Base-by-base conservation (phyloP, 1,284 basidiomycete species). In the Cystobasidium pallidum region DNA sequence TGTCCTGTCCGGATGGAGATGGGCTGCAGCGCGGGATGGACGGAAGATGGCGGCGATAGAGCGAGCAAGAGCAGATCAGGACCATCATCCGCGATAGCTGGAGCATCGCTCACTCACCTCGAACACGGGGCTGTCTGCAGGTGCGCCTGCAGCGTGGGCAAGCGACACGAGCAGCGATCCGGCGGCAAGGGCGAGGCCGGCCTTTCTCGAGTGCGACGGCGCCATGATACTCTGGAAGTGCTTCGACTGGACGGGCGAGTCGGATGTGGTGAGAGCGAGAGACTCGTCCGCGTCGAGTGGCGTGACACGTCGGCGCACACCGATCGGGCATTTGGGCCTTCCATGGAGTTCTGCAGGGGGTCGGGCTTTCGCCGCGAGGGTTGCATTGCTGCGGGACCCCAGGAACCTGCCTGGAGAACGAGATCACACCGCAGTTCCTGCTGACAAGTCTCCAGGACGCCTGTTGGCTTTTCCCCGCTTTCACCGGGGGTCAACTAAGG, bases 1-100 rank as follows among this genome's bases (percentile, higher is more conserved):
- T 92, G 89, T n/a, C 91, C 94, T 26, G 68, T 71, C 79, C 90
- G 88, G 82, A 97, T 84, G 72, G 85, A 82, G 67, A 94, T 90
- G 57, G 90, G 84, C 91, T 97, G 79, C 58, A n/a, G 58, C 19
- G 58, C 28, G 58, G n/a, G 43, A 36, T 26, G 43, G 30, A 57
- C 54, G 30, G 32, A 41, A 41, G 39, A 8, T 41, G 15, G 39
- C 49, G 13, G 47, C 11, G 11, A 51, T 26, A 11, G 49, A 2
- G n/a, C 11, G n/a, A 21, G 6, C 7, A 51, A 15, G 11, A 21
- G 49, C 24, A 11, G 49, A 21, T 32, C 51, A 54, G 57, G 26
- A 21, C 11, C 21, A 39, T 32, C n/a, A n/a, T n/a, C n/a, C n/a
- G n/a, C n/a, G n/a, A n/a, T n/a, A n/a, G n/a, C n/a, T n/a, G n/a